phyloP scores from a whole-genome alignment of 306 rosid species.

The Inga oerstediana region DNA sequence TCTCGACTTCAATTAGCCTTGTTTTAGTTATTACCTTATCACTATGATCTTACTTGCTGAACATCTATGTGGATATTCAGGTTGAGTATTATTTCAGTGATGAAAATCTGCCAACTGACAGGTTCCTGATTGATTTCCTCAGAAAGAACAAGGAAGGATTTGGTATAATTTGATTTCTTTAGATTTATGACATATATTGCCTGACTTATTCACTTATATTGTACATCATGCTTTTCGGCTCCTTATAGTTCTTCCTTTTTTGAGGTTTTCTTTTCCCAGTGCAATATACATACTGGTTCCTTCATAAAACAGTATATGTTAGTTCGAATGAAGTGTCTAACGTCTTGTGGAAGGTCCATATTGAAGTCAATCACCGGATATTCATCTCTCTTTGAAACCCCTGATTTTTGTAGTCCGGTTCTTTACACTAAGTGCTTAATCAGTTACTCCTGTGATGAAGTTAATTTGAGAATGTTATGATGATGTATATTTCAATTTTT shows the following conservation, averaged over 20 bases:
- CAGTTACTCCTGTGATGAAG: not conserved
- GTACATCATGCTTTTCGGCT: slow-evolving; percentile 10
- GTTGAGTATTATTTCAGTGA: slow-evolving; percentile 94
- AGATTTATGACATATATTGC: not conserved
- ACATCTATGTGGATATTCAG: slow-evolving; percentile 49
- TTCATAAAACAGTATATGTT: not conserved
- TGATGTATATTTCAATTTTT: not conserved
- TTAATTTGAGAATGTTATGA: not conserved
- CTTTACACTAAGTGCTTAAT: not conserved
- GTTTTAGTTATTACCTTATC: not conserved
- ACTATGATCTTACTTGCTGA: not conserved
- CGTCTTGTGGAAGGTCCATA: slow-evolving; percentile 1
- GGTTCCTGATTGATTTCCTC: slow-evolving; percentile 56
- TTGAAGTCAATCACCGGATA: slow-evolving; percentile 2
- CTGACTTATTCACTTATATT: not conserved
- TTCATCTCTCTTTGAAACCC: not conserved
- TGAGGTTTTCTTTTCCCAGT: not conserved
- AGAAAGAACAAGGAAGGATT: slow-evolving; percentile 92
- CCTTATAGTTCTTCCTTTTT: not conserved
- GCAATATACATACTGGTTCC: not conserved
- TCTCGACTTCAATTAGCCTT: not conserved
- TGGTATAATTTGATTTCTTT: slow-evolving; percentile 46
- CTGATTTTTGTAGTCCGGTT: not conserved
- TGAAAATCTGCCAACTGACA: slow-evolving; percentile 78
- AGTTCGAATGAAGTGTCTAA: slow-evolving; percentile 13